Conservation (phyloP, 352 stramenopile genomes). For the Globisporangium iwayamae region DNA sequence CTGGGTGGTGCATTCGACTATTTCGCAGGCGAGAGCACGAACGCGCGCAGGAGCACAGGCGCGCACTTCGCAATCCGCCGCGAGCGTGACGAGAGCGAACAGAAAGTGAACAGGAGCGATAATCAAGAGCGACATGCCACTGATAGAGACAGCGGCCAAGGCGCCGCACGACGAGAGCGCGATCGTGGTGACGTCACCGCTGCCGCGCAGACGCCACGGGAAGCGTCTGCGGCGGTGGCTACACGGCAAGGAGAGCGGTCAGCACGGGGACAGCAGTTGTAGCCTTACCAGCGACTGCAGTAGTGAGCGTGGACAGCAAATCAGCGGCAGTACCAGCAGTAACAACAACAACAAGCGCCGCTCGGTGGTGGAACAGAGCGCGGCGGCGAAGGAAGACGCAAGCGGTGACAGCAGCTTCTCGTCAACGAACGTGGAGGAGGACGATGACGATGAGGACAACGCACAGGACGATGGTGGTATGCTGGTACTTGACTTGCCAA, state of each 20-base stretch:
- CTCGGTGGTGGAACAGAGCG: slow-evolving; percentile 1
- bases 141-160: slow-evolving; percentile 1
- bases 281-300: neutral
- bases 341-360: neutral
- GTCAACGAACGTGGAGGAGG: slow-evolving; percentile 8
- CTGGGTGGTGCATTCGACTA: slow-evolving; percentile 2
- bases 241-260: neutral
- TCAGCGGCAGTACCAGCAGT: neutral
- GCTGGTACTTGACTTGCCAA: slow-evolving; percentile 6
- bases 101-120: neutral
- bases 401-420: slow-evolving; percentile 19
- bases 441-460: slow-evolving; percentile 9
- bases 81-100: neutral
- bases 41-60: too few relatives aligned
- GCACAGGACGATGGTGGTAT: slow-evolving; percentile 10
- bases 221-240: slow-evolving; percentile 12
- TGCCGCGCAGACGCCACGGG: slow-evolving; percentile 8
- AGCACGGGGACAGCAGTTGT: neutral
- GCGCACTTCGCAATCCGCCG: slow-evolving; percentile 3
- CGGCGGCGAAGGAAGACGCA: slow-evolving; percentile 2
- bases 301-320: neutral
- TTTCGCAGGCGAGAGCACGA: neutral
- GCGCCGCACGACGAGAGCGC: neutral
- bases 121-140: slow-evolving; percentile 1
- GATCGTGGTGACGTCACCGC: neutral